phyloP scores from a whole-genome alignment of 352 stramenopile genomes.

The Globisporangium spiculum region DNA sequence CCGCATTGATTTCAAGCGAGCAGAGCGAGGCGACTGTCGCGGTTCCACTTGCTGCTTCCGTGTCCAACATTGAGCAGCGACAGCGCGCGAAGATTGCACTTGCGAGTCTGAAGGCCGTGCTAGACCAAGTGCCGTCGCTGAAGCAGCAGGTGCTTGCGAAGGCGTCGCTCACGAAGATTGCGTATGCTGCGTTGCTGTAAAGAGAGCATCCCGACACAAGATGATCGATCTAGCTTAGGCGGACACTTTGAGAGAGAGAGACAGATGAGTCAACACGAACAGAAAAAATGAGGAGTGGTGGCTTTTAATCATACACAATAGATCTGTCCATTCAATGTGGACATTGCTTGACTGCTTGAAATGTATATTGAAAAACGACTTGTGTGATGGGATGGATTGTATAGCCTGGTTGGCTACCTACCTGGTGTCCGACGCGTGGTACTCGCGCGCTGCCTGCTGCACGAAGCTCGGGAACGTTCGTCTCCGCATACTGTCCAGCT shows the following conservation, averaged over 20 bases:
- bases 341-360: neutral
- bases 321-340: constrained; percentile 1
- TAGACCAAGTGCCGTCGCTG: constrained; percentile 40
- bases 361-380: neutral
- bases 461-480: constrained; percentile 93
- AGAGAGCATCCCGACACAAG: neutral
- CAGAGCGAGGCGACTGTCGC: neutral
- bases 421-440: constrained; percentile 25
- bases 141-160: constrained; percentile 39
- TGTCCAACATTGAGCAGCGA: constrained; percentile 13
- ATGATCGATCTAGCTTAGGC: constrained; percentile 1
- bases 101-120: constrained; percentile 18
- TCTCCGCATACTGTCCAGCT: constrained; percentile 89
- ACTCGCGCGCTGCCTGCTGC: constrained; percentile 35
- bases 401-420: neutral
- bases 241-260: neutral
- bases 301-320: neutral
- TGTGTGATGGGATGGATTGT: neutral
- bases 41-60: neutral
- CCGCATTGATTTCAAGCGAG: neutral
- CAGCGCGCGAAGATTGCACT: constrained; percentile 17
- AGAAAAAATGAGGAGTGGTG: neutral
- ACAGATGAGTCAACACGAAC: neutral
- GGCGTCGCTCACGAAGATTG: constrained; percentile 6
- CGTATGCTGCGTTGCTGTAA: constrained; percentile 32